Evolutionary conservation across 1,284 basidiomycete species (phyloP), one percentile per base, ranked within the genome.

Genomic region (Entoloma clypeatum): DNA sequence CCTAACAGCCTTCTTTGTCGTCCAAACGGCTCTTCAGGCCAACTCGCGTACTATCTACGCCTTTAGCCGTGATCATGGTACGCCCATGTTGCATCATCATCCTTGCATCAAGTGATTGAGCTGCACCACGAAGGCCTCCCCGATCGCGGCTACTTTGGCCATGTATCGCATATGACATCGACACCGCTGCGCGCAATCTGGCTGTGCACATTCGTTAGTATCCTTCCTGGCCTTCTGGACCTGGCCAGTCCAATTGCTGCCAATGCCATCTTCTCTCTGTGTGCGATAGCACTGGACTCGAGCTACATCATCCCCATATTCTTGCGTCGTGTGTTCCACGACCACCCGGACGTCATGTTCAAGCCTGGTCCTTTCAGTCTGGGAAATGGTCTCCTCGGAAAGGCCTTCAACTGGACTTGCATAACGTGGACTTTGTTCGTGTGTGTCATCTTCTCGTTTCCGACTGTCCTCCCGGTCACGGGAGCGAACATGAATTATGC

Each of bases 281-380:
- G 82, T 2, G 84, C 86, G 7, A 86, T 88, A 64, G 79, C 81
- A 9, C 64, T 79, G 19, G 82, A 87, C 53, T 58, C 80, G 34
- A 83, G 79, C 51, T 89, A 89, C 54, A 74, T 86, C 46, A 81
- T 88, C 45, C 84, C 86, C 1, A 84, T 88, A 55, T 71, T 79
- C 57, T 64, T 82, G 57, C 77, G 87, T 25, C 73, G 89, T 43
- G 63, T 85, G 43, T 91, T 76, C 62, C 69, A 75, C 44, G 72
- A 84, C 48, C 91, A 94, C 56, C 90, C 91, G 0, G 91, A 93
- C 37, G 84, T 93, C 25, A 68, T 69, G 52, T 92, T 89, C 71
- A 82, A 81, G 58, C 89, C 90, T 1, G 91, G 91, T n/a, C 91
- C 91, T 13, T 93, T 91, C 66, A 86, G 81, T 59, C 81, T 92